These are phyloP conservation scores for Dinochytrium kinnereticum DNA, from an alignment of 371 early-diverging fungal genomes.

Conservation along the genomic window DNA sequence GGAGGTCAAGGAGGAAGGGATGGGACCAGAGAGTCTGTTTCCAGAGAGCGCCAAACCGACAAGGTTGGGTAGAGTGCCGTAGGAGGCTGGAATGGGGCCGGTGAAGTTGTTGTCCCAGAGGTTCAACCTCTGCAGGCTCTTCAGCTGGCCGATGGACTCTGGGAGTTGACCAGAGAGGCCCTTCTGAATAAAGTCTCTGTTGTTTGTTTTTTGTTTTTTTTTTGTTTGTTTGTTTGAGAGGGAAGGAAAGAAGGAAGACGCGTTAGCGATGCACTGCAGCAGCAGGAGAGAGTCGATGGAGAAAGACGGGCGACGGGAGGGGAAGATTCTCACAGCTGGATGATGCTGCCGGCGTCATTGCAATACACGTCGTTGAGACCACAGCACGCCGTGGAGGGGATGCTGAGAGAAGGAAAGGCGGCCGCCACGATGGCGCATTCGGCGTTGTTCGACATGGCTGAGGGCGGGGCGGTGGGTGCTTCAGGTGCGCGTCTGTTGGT, in stretches of 20 bases:
- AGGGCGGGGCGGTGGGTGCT: too few relatives aligned
- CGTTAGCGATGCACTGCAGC: background rate
- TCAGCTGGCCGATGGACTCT: background rate
- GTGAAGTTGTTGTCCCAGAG: background rate
- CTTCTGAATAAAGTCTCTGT: too few relatives aligned
- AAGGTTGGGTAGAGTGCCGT: background rate
- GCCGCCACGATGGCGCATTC: too few relatives aligned
- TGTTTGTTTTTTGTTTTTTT: too few relatives aligned
- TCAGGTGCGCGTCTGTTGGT: too few relatives aligned
- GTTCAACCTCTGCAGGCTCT: background rate
- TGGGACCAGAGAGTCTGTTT: background rate
- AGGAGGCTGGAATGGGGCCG: background rate
- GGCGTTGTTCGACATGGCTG: too few relatives aligned
- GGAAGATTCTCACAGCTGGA: background rate
- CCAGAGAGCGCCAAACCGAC: background rate
- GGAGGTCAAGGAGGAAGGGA: background rate
- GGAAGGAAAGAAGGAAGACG: background rate
- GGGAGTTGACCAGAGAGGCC: background rate
- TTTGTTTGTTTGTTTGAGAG: too few relatives aligned
- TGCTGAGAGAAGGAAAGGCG: too few relatives aligned
- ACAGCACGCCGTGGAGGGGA: too few relatives aligned
- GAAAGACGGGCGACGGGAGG: background rate
- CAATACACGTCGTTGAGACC: too few relatives aligned
- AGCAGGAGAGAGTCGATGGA: background rate
- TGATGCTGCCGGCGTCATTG: background rate